Evolutionary conservation across 2,329 filamentous ascomycete genomes (phyloP).

Genomic region (Akanthomyces lecanii): DNA sequence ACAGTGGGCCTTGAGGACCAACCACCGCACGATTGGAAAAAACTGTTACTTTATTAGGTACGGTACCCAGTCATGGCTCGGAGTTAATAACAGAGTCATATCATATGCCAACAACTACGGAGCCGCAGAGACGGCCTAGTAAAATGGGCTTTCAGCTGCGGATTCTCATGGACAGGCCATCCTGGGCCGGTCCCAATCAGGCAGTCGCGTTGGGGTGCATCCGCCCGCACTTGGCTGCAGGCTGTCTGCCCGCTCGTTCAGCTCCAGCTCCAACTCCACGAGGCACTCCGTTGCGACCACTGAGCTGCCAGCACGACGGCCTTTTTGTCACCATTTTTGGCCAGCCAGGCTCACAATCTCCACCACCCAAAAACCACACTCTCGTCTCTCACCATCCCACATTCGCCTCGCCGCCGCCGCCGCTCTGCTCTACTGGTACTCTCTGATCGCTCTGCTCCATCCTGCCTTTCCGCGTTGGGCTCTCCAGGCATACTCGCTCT

Average conservation of each 20-base stretch:
- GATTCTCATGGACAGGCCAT: not conserved
- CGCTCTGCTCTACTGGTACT: not conserved
- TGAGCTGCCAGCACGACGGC: not conserved
- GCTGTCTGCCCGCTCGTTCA: slow-evolving; percentile 3
- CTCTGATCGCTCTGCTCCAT: not conserved
- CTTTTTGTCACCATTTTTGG: not conserved
- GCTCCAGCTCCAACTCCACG: slow-evolving; percentile 2
- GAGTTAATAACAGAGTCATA: too few species aligned
- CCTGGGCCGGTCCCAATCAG: slow-evolving; percentile 6
- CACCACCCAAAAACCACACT: not conserved
- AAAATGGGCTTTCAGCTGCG: not conserved
- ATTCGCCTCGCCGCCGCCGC: not conserved
- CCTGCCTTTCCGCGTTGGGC: not conserved
- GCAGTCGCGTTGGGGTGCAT: not conserved
- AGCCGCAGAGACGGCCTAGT: too few species aligned
- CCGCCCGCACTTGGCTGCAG: not conserved
- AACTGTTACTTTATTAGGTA: too few species aligned
- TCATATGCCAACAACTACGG: too few species aligned
- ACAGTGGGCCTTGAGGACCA: too few species aligned
- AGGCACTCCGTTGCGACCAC: not conserved
- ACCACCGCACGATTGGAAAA: too few species aligned
- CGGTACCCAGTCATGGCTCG: too few species aligned
- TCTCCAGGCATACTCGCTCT: slow-evolving; percentile 1
- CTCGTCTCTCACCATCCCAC: slow-evolving; percentile 11
- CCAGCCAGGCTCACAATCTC: slow-evolving; percentile 7